Conservation (phyloP, 441 rosid genomes). For the Eruca vesicaria region DNA sequence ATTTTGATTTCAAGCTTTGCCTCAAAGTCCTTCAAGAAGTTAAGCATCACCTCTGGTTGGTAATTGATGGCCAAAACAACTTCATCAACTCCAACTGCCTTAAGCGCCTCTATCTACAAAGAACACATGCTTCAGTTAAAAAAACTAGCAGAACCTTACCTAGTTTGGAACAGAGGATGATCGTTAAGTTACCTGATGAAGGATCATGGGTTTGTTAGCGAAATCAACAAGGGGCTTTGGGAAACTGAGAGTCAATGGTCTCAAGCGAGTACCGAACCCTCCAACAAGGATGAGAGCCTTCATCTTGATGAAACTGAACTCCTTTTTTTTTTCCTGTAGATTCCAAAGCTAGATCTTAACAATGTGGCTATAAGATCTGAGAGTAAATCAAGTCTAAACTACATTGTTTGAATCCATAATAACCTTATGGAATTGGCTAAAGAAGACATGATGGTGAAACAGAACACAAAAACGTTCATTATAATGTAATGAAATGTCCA, state of each 20-base stretch:
- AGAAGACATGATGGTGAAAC: not conserved
- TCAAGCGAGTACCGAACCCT: conserved; percentile 94
- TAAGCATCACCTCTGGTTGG: conserved; percentile 98
- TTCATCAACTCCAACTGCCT: conserved; percentile 91
- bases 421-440: not conserved
- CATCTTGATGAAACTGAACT: conserved; percentile 49
- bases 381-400: not conserved
- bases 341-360: conserved; percentile 20
- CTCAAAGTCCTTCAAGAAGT: conserved; percentile 91
- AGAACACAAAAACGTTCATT: conserved; percentile 4
- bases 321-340: conserved; percentile 43
- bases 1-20: conserved; percentile 83
- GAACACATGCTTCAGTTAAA: conserved; percentile 13
- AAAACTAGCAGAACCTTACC: too few species aligned
- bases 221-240: conserved; percentile 98
- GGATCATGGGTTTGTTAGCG: conserved; percentile 97
- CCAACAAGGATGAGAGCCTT: conserved; percentile 99
- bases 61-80: conserved; percentile 95
- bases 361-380: not conserved
- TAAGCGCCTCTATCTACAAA: conserved; percentile 89
- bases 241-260: conserved; percentile 94
- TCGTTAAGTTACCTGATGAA: conserved; percentile 71
- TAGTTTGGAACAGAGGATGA: too few species aligned
- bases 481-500: not conserved
- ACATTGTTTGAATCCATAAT: not conserved